These are phyloP conservation scores for Chara braunii DNA, from an alignment of 139 green algal species.

Conservation along the genomic window DNA sequence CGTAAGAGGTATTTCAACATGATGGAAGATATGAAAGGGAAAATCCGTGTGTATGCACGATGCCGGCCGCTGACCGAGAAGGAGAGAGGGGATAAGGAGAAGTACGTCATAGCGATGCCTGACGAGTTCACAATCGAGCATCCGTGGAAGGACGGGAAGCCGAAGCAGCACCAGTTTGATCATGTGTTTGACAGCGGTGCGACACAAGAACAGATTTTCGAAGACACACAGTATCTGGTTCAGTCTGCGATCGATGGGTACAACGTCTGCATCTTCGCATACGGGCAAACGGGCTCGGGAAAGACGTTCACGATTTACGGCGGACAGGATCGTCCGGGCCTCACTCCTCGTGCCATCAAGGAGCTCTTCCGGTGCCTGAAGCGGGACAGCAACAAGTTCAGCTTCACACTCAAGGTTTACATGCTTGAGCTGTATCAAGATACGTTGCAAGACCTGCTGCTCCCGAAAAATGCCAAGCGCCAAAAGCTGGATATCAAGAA, in stretches of 20 bases:
- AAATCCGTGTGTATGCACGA: constrained; percentile 89
- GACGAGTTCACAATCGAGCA: constrained; percentile 73
- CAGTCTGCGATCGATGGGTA: constrained; percentile 86
- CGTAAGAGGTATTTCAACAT: constrained; percentile 72
- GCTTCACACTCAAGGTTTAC: constrained; percentile 61
- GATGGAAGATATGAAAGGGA: constrained; percentile 95
- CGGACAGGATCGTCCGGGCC: constrained; percentile 52
- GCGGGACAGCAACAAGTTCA: constrained; percentile 63
- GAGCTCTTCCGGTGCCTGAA: constrained; percentile 81
- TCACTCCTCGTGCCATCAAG: constrained; percentile 77
- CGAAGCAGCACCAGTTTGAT: constrained; percentile 85
- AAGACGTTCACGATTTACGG: constrained; percentile 65
- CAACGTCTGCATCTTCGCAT: constrained; percentile 81
- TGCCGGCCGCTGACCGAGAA: constrained; percentile 79
- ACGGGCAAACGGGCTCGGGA: constrained; percentile 71
- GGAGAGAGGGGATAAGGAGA: constrained; percentile 57
- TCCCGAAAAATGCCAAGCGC: constrained; percentile 35
- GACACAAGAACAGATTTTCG: constrained; percentile 83
- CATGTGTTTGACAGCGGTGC: constrained; percentile 53
- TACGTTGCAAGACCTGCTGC: constrained; percentile 75
- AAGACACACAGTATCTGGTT: constrained; percentile 89
- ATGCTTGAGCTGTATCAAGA: constrained; percentile 97
- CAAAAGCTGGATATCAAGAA: constrained; percentile 99
- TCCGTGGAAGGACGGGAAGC: constrained; percentile 80
- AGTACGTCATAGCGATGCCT: constrained; percentile 45